These are phyloP conservation scores for Neurospora sp. DNA, from an alignment of 2,329 filamentous ascomycete genomes.

Conservation along the genomic window DNA sequence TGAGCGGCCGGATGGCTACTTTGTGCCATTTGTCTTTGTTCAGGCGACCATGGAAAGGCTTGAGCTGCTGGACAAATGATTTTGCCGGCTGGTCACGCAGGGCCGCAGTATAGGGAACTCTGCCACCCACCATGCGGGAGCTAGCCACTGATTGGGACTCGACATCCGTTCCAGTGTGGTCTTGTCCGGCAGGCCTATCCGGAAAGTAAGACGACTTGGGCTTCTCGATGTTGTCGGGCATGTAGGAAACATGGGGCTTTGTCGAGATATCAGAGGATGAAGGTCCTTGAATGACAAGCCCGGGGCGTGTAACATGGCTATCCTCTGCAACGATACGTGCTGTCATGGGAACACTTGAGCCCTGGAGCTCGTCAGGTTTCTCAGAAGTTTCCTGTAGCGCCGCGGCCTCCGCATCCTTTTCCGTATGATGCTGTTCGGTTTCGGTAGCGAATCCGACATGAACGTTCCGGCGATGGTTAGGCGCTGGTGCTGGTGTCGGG, in stretches of 20 bases:
- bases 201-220: neutral
- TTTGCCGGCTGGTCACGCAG: conserved; percentile 57
- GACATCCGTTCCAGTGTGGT: conserved; percentile 26
- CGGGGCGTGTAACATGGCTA: neutral
- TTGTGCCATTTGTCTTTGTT: conserved; percentile 69
- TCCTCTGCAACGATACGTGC: neutral
- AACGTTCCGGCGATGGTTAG: conserved; percentile 22
- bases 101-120: conserved; percentile 55
- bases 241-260: neutral
- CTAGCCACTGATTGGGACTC: conserved; percentile 31
- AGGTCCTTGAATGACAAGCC: neutral
- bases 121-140: conserved; percentile 22
- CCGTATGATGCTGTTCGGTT: conserved; percentile 10
- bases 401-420: conserved; percentile 1
- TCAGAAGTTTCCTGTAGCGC: neutral
- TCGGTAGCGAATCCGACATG: conserved; percentile 49
- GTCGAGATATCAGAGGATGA: neutral
- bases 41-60: conserved; percentile 68
- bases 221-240: neutral
- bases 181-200: neutral
- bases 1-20: conserved; percentile 68
- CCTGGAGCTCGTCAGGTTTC: neutral
- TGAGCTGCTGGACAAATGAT: conserved; percentile 65
- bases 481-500: neutral
- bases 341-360: neutral